These are phyloP conservation scores for Bruguiera gymnorhiza DNA, from an alignment of 345 rosid species.

Conservation along the genomic window DNA sequence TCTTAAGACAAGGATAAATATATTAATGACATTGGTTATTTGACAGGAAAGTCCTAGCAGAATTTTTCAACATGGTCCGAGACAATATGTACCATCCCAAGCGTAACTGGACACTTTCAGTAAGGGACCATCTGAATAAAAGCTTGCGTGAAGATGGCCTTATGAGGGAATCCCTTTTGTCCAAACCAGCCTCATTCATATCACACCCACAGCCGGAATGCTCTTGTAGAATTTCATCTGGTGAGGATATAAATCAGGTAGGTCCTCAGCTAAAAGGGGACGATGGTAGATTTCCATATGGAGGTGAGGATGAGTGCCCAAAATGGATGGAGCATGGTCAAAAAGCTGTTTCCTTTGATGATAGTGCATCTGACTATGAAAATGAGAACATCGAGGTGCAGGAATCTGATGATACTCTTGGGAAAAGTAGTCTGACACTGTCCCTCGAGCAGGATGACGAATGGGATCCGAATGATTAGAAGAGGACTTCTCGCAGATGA, in stretches of 20 bases:
- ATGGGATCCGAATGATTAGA: constrained; percentile 93
- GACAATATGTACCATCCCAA: constrained; percentile 77
- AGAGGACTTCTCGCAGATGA: constrained; percentile 16
- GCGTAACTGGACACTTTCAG: constrained; percentile 68
- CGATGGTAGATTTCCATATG: constrained; percentile 50
- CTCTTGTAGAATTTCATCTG: constrained; percentile 69
- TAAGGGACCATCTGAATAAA: constrained; percentile 74
- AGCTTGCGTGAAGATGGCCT: constrained; percentile 81
- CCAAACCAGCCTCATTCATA: constrained; percentile 68
- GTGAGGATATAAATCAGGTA: constrained; percentile 26
- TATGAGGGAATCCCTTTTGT: constrained; percentile 53
- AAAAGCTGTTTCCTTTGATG: constrained; percentile 23
- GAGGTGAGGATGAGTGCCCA: constrained; percentile 89
- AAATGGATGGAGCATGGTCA: constrained; percentile 65
- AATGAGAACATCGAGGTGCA: constrained; percentile 46
- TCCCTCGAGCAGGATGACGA: constrained; percentile 76
- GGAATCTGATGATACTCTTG: constrained; percentile 47
- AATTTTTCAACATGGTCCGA: constrained; percentile 49
- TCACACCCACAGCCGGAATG: constrained; percentile 98
- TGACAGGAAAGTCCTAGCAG: constrained; percentile 64
- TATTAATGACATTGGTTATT: constrained; percentile 11
- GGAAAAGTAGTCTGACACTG: constrained; percentile 42
- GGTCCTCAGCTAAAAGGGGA: constrained; percentile 20
- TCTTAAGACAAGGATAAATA: no score
- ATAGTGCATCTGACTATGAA: constrained; percentile 59